Evolutionary conservation across 164 flowering plant species (phyloP), one percentile per base, ranked within the genome.

Genomic region (Aristolochia contorta): DNA sequence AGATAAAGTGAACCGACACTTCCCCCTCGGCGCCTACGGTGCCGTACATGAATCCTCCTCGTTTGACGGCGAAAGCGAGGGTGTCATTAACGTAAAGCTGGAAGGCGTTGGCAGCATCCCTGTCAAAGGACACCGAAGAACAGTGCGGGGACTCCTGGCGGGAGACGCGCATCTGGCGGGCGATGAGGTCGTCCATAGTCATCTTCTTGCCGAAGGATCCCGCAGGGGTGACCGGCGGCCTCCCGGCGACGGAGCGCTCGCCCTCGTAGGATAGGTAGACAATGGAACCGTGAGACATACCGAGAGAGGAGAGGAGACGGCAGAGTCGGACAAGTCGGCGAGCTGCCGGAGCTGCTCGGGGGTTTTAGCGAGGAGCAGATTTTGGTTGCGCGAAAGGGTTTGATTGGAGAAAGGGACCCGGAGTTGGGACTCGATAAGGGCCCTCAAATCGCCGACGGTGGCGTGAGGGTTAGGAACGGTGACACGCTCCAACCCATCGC

Each of bases 1-100:
- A 89, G 37, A 89, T 87, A 71, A 84, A 92, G 57, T 89, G 64
- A 24, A 92, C 97, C 76, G 75, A 82, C 4, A 92, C 96, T 47
- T 74, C 72, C 20, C 91, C 88, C 1, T 64, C 96, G 7, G 66
- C 73, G 8, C 74, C 67, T 1, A 92, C 97, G 0, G 76, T 71
- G 3, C 98, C 98, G 53, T 89, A 92, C 93, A 92, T 83, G 66
- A 92, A 84, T n/a, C 96, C 98, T 0, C 90, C 96, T 0, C 96
- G 69, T 55, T 92, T 92, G 22, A 84, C 86, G 0, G 84, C 91
- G 62, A 92, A 92, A 0, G 90, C 98, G 2, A 92, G 78, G 14
- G 84, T 21, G 19, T 89, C 96, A 55, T 83, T 82, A 54, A 89
- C 94, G 53, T 89, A 85, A 51, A 73, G 77, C 87, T 92, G 98